A percentile compares a stretch with the other conserved stretches of the same genome.
These are phyloP conservation scores for Exophiala lecanii-corni DNA, from an alignment of 2,329 filamentous ascomycete species.

Conservation along the genomic window DNA sequence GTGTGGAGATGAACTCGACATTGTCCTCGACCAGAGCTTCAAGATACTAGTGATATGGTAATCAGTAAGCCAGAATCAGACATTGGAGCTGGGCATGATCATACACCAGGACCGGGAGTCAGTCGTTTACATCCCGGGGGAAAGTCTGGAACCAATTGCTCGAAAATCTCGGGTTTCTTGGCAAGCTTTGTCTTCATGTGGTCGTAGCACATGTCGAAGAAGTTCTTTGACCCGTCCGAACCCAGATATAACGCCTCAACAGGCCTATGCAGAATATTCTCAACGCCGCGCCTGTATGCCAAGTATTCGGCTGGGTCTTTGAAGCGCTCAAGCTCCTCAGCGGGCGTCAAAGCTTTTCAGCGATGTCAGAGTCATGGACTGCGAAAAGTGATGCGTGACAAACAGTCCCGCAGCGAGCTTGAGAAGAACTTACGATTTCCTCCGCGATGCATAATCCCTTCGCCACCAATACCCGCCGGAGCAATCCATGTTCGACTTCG, in stretches of 20 bases:
- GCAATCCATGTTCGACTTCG: slow-evolving; percentile 30
- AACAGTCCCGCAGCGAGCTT: slow-evolving; percentile 5
- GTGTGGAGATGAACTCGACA: slow-evolving; percentile 21
- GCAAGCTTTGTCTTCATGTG: slow-evolving; percentile 7
- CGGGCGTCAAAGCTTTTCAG: slow-evolving; percentile 8
- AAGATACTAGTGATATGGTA: slow-evolving; percentile 3
- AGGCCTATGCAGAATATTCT: slow-evolving; percentile 9
- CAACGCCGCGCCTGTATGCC: slow-evolving; percentile 5
- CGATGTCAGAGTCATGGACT: not conserved
- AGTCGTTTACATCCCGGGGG: slow-evolving; percentile 16
- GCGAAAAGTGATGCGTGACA: not conserved
- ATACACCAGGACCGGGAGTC: slow-evolving; percentile 22
- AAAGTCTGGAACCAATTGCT: slow-evolving; percentile 16
- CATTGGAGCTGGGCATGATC: no score
- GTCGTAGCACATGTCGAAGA: not conserved
- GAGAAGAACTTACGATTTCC: slow-evolving; percentile 11
- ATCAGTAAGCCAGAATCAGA: no score
- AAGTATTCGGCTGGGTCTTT: not conserved
- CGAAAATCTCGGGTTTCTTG: slow-evolving; percentile 13
- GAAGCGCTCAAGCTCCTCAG: not conserved
- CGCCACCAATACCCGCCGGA: not conserved
- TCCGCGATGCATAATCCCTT: not conserved
- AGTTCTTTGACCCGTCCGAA: slow-evolving; percentile 1
- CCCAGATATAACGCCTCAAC: slow-evolving; percentile 14
- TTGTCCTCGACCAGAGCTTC: slow-evolving; percentile 27